Base-by-base conservation (phyloP, 495 filamentous ascomycete genomes). In the Talaromyces trachyspermus region DNA sequence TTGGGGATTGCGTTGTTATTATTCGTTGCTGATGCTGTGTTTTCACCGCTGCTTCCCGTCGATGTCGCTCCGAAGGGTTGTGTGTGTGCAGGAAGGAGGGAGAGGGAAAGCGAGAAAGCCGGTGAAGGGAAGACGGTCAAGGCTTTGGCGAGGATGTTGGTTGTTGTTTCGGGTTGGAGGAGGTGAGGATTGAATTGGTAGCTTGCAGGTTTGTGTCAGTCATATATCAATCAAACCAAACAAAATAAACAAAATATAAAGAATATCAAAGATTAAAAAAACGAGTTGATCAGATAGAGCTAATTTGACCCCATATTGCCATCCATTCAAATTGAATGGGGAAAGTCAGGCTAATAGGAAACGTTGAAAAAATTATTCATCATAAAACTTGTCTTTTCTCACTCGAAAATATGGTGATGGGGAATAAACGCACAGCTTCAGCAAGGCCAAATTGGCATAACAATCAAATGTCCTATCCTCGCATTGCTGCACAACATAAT, bases 181-280 rank as follows among this genome's bases (percentile, higher is more conserved):
- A 95, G 89, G 78, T 96, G 89, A 17, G 92, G 91, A 79, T 99
- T 99, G 78, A 99, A 95, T 75, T 99, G 94, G 81, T 97, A 99
- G 49, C 94, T 98, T 57, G 48, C 18, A 43, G n/a, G 40, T 26
- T 23, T 12, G 17, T 12, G 10, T 1, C 2, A 23, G 23, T 15
- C 4, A 29, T n/a, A n/a, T n/a, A n/a, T n/a, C n/a, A n/a, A n/a
- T n/a, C n/a, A n/a, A n/a, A n/a, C n/a, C n/a, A n/a, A n/a, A n/a
- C n/a, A 14, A 14, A 9, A 14, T 29, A 30, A 27, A 43, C 19
- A 25, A 19, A n/a, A n/a, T n/a, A n/a, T n/a, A n/a, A n/a, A n/a
- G n/a, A n/a, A n/a, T n/a, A n/a, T n/a, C n/a, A 6, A 20, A 45
- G n/a, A 4, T 17, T 1, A 45, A 17, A 37, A n/a, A 53, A 27